phyloP scores from a whole-genome alignment of 257 asterid species.

The Nemophila menziesii region DNA sequence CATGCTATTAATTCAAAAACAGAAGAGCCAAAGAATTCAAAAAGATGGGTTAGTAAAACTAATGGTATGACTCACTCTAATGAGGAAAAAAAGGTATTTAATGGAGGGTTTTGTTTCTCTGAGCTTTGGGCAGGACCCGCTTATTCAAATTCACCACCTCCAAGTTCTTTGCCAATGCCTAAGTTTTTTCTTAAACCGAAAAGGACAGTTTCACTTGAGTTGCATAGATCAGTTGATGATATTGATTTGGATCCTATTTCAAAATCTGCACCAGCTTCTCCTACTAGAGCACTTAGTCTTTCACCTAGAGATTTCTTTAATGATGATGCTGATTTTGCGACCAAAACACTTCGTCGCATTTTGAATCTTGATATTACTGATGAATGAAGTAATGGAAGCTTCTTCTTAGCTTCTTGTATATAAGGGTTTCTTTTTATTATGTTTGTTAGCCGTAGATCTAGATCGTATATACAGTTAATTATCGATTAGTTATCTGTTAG shows the following conservation, averaged over 20 bases:
- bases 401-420: conserved; percentile 28
- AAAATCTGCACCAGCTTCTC: conserved; percentile 90
- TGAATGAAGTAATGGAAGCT: conserved; percentile 31
- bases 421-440: conserved; percentile 24
- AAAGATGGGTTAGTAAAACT: conserved; percentile 25
- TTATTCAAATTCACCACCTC: conserved; percentile 88
- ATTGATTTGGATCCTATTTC: conserved; percentile 38
- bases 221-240: conserved; percentile 36
- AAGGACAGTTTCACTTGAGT: conserved; percentile 67
- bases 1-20: conserved; percentile 9
- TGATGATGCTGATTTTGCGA: conserved; percentile 51
- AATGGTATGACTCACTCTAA: conserved; percentile 35
- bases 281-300: conserved; percentile 45
- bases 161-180: conserved; percentile 91
- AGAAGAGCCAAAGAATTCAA: conserved; percentile 21
- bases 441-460: conserved; percentile 23
- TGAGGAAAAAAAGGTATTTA: conserved; percentile 17
- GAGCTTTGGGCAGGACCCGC: conserved; percentile 99
- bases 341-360: conserved; percentile 87
- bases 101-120: conserved; percentile 32
- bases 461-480: conserved; percentile 37
- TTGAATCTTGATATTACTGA: conserved; percentile 76
- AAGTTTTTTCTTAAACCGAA: conserved; percentile 61
- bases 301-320: conserved; percentile 34
- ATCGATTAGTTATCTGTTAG: conserved; percentile 27